Evolutionary conservation across 1,284 basidiomycete species (phyloP), one percentile per base, ranked within the genome.

Genomic region (Bondarzewia mesenterica): DNA sequence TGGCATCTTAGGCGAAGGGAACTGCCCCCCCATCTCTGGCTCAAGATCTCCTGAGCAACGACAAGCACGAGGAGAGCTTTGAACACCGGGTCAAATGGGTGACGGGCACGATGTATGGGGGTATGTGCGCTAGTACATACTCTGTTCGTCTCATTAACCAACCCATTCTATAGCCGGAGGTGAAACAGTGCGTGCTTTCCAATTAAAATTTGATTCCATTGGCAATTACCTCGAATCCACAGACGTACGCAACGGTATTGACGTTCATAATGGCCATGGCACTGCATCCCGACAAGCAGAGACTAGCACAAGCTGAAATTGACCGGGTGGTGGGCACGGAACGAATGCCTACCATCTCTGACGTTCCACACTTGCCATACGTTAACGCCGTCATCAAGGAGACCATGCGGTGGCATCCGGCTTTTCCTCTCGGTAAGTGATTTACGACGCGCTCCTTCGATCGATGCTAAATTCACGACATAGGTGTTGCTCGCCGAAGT

Each of bases 171-270:
- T 21, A 41, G 40, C 16, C 14, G 40, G 40, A n/a, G 40, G 16
- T 18, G 40, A 41, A 18, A 41, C 40, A 14, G 40, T 41, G 22
- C 3, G 40, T 16, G n/a, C n/a, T 14, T 22, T 41, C 4, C 5
- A 3, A 14, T 14, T 6, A 14, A 14, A 14, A 14, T 41, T 41
- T 21, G 14, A 22, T 26, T 44, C 5, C 2, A 2, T 8, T 32
- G 5, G 5, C 8, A 1, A 32, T 14, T 12, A 10, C 36, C 20
- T 16, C n/a, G 15, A 5, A 16, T 18, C 32, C 18, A 15, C 49
- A 75, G 68, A 75, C 65, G 2, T 67, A 71, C 26, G 68, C 73
- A 10, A 62, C 64, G 1, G 55, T 74, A 49, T 62, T 64, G 18
- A 63, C 68, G 2, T 71, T 71, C 39, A 48, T 70, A 25, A 50